Percentiles rank a stretch among this genome's conserved stretches.
phyloP scores from a whole-genome alignment of 2,329 filamentous ascomycete species.

The Trichoderma oligosporum region DNA sequence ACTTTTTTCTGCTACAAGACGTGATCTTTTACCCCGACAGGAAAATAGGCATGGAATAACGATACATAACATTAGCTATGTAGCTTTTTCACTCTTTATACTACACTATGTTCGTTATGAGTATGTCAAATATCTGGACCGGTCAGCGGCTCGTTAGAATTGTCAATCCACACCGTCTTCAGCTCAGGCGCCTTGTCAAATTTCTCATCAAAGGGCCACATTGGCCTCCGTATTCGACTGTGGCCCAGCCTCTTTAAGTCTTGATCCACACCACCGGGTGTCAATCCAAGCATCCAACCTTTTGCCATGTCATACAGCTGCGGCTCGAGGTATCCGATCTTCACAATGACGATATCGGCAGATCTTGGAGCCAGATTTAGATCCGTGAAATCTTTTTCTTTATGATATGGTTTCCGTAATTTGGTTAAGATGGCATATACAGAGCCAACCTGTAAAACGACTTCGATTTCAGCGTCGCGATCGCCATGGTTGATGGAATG shows the following conservation, averaged over 20 bases:
- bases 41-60: background rate
- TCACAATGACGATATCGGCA: slow-evolving; percentile 51
- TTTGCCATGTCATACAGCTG: slow-evolving; percentile 51
- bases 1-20: too few species aligned
- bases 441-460: slow-evolving; percentile 48
- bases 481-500: slow-evolving; percentile 51
- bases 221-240: slow-evolving; percentile 45
- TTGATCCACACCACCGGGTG: slow-evolving; percentile 53
- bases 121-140: slow-evolving; percentile 20
- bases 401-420: slow-evolving; percentile 51
- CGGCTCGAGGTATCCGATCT: slow-evolving; percentile 55
- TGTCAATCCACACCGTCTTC: slow-evolving; percentile 24
- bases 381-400: slow-evolving; percentile 49
- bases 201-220: slow-evolving; percentile 34
- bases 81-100: background rate
- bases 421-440: slow-evolving; percentile 51
- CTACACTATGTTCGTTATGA: background rate
- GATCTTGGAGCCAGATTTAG: slow-evolving; percentile 43
- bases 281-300: slow-evolving; percentile 53
- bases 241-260: slow-evolving; percentile 48
- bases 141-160: slow-evolving; percentile 22
- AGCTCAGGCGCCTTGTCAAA: slow-evolving; percentile 23
- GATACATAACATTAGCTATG: background rate
- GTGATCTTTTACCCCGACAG: too few species aligned
- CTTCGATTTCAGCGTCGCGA: slow-evolving; percentile 43